Base-by-base conservation (phyloP, 768 basidiomycete species). In the Hortiboletus flavorubellus region DNA sequence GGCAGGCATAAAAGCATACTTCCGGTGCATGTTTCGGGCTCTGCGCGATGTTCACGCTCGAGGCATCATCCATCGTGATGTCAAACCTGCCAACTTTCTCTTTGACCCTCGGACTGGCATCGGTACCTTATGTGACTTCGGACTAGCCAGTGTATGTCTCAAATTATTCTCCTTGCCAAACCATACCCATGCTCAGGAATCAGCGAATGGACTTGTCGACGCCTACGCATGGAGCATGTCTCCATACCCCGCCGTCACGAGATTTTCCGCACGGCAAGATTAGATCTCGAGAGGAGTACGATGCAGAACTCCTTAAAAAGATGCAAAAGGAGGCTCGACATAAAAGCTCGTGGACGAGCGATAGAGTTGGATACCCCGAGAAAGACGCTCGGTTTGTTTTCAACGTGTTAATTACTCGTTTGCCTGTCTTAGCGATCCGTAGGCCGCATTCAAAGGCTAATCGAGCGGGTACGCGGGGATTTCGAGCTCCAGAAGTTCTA, bases 1-100 rank as follows among this genome's bases (percentile, higher is more conserved):
- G 61, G 76, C 78, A 18, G 84, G 87, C 21, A 84, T 98, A 46
- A 91, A 89, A 66, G 75, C 83, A 42, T 99, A 98, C 73, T 86
- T 98, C 62, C 84, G 89, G 35, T 93, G 91, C 67, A 83, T 99
- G 72, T 86, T 98, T 69, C 87, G 91, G 41, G 95, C 91, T 3
- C 72, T 98, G 51, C 84, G 89, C 46, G 93, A 96, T 65, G 87
- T 93, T 26, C 95, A 98, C 68, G 75, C 83, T 11, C 79, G 93
- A 50, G 83, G 82, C 6, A 87, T 98, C 64, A 91, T 98, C 49
- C 96, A 98, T 70, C 91, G 96, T 43, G 96, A 98, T 71, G 91
- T 98, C 63, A 98, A 98, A 68, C 95, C 96, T 21, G 96, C 95
- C 56, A 98, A 98, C 70, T 98, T 98, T 69, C 79, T 98, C 35